A percentile compares a stretch with the other conserved stretches of the same genome.
phyloP scores from a whole-genome alignment of 2,329 filamentous ascomycete genomes.

The Penicillium sp. region DNA sequence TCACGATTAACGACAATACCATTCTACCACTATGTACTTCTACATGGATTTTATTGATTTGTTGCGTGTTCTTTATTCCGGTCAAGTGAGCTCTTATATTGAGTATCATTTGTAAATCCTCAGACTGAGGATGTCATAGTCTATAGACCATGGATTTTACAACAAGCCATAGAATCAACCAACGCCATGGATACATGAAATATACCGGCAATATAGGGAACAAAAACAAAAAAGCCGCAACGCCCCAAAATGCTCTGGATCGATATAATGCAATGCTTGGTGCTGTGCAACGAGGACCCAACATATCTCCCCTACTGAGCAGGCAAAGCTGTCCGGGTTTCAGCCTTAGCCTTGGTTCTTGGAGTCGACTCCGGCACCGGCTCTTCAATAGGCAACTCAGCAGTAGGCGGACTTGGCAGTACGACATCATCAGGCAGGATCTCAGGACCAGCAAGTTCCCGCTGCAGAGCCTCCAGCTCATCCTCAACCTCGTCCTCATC shows the following conservation, averaged over 20 bases:
- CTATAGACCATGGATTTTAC: not conserved
- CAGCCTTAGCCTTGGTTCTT: conserved; percentile 31
- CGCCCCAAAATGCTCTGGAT: conserved; percentile 28
- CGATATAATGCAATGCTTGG: conserved; percentile 16
- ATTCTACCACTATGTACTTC: conserved; percentile 1
- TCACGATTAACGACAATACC: conserved; percentile 7
- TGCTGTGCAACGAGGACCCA: conserved; percentile 4
- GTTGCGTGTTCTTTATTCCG: not conserved
- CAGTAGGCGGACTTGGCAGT: conserved; percentile 26
- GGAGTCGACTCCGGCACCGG: conserved; percentile 26
- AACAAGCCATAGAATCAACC: not conserved
- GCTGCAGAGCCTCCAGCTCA: conserved; percentile 79
- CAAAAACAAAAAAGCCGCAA: conserved; percentile 20
- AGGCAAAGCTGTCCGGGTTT: conserved; percentile 25
- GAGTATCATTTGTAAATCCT: not conserved
- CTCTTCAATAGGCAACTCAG: conserved; percentile 19
- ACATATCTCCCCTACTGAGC: conserved; percentile 22
- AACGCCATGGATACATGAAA: conserved; percentile 9
- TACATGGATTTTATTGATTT: not conserved
- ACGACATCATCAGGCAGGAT: conserved; percentile 42
- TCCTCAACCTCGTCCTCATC: conserved; percentile 98
- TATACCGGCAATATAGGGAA: conserved; percentile 1
- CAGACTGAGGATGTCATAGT: not conserved
- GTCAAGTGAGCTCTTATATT: not conserved
- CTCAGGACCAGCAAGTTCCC: conserved; percentile 51